A percentile compares a stretch with the other conserved stretches of the same genome.
phyloP scores from a whole-genome alignment of 176 grass and related monocot genomes.

The Avena atlantica region DNA sequence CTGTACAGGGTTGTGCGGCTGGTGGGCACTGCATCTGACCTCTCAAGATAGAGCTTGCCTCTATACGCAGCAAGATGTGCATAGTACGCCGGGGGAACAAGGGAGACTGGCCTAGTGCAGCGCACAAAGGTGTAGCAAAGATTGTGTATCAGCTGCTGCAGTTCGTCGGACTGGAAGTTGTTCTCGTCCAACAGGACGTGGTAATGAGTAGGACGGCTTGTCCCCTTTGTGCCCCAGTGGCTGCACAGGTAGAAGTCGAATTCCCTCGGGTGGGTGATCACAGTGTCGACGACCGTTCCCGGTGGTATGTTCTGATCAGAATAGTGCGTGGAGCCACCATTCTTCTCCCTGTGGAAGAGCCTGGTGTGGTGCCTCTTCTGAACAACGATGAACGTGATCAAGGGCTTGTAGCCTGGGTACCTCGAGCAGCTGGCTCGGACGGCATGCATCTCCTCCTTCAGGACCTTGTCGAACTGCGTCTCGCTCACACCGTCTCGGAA shows the following conservation, averaged over 20 bases:
- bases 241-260: conserved; percentile 95
- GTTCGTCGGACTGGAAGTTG: conserved; percentile 79
- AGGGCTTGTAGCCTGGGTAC: conserved; percentile 69
- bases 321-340: conserved; percentile 38
- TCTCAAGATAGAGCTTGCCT: conserved; percentile 89
- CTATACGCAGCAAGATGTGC: conserved; percentile 92
- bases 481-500: conserved; percentile 94
- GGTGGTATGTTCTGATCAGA: conserved; percentile 88
- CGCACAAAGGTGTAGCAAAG: conserved; percentile 94
- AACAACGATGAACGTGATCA: conserved; percentile 79
- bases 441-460: conserved; percentile 86
- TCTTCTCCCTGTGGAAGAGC: conserved; percentile 67
- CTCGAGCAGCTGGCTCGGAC: conserved; percentile 55
- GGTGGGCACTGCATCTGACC: conserved; percentile 51
- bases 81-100: conserved; percentile 88
- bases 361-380: conserved; percentile 97
- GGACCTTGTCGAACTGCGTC: conserved; percentile 86
- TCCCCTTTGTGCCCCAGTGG: conserved; percentile 93
- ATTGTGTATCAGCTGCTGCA: conserved; percentile 84
- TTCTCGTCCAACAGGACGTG: conserved; percentile 88
- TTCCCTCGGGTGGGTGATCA: conserved; percentile 93
- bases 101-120: conserved; percentile 87
- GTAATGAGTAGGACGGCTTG: conserved; percentile 88
- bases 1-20: conserved; percentile 59
- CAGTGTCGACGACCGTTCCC: conserved; percentile 84